Percentiles rank a stretch among this genome's conserved stretches.
phyloP scores from a whole-genome alignment of 345 rosid genomes.

The Camelina hispida region DNA sequence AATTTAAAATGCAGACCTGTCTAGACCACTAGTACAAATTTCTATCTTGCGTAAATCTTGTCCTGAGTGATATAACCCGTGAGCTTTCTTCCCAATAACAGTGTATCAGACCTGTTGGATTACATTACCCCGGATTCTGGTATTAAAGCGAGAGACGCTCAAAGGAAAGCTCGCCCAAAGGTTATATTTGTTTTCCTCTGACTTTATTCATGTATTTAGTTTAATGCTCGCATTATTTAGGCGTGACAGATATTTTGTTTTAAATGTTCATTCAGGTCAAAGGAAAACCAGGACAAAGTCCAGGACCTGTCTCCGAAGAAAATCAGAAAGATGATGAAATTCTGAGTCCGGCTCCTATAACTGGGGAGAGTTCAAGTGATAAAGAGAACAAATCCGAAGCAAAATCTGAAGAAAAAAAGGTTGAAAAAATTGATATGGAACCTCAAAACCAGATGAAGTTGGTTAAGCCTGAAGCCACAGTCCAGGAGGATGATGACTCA shows the following conservation, averaged over 20 bases:
- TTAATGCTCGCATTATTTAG: slow-evolving; percentile 12
- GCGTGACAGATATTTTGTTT: slow-evolving; percentile 32
- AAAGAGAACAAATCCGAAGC: slow-evolving; percentile 77
- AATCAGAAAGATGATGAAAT: slow-evolving; percentile 69
- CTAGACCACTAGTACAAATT: slow-evolving; percentile 32
- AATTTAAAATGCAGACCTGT: slow-evolving; percentile 32
- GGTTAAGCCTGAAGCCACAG: slow-evolving; percentile 44
- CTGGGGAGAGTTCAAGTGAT: slow-evolving; percentile 67
- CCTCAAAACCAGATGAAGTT: slow-evolving; percentile 48
- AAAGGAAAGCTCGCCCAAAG: slow-evolving; percentile 93
- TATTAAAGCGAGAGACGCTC: slow-evolving; percentile 87
- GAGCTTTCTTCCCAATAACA: slow-evolving; percentile 48
- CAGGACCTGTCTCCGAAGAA: slow-evolving; percentile 66
- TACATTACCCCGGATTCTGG: slow-evolving; percentile 92
- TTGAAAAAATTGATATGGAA: slow-evolving; percentile 57
- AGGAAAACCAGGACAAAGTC: slow-evolving; percentile 71
- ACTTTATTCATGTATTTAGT: slow-evolving; percentile 10
- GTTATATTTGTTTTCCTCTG: slow-evolving; percentile 46
- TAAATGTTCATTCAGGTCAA: slow-evolving; percentile 61
- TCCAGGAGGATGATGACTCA: slow-evolving; percentile 62
- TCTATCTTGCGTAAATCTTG: slow-evolving; percentile 33
- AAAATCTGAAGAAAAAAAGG: slow-evolving; percentile 53
- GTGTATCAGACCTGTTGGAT: slow-evolving; percentile 98
- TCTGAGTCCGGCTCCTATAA: slow-evolving; percentile 50
- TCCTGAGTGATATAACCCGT: slow-evolving; percentile 41